phyloP scores from a whole-genome alignment of 257 asterid species.

The Scutellaria barbata region DNA sequence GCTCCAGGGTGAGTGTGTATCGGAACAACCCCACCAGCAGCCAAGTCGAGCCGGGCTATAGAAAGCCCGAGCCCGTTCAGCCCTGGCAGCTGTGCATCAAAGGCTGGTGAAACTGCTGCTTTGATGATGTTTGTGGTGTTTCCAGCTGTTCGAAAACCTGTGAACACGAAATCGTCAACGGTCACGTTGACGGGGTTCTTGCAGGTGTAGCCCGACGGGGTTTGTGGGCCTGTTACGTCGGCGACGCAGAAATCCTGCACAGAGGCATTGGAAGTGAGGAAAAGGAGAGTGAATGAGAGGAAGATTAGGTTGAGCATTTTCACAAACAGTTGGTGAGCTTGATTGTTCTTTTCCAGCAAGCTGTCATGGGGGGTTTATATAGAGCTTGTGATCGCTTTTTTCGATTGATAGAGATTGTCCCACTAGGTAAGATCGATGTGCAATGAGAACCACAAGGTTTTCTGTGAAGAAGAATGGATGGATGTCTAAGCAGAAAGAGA shows the following conservation, averaged over 20 bases:
- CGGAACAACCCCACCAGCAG: slow-evolving; percentile 63
- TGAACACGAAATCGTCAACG: slow-evolving; percentile 52
- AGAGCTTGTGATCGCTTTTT: slow-evolving; percentile 10
- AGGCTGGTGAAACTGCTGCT: slow-evolving; percentile 71
- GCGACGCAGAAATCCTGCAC: slow-evolving; percentile 79
- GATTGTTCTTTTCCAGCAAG: neutral
- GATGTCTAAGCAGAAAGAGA: slow-evolving; percentile 18
- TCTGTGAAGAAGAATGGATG: slow-evolving; percentile 27
- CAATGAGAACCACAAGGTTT: slow-evolving; percentile 37
- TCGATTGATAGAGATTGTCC: neutral
- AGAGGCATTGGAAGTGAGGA: slow-evolving; percentile 45
- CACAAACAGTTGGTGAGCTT: neutral
- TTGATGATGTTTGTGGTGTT: slow-evolving; percentile 73
- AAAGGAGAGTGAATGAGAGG: slow-evolving; percentile 37
- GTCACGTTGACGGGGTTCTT: slow-evolving; percentile 57
- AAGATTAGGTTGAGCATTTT: slow-evolving; percentile 48
- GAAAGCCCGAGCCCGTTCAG: slow-evolving; percentile 79
- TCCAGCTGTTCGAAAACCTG: slow-evolving; percentile 56
- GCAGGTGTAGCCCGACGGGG: slow-evolving; percentile 75
- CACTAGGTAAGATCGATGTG: neutral
- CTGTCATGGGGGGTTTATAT: slow-evolving; percentile 26
- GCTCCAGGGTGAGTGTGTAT: slow-evolving; percentile 88
- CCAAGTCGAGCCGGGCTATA: slow-evolving; percentile 68
- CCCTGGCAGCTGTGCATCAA: slow-evolving; percentile 72
- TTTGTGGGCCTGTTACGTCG: slow-evolving; percentile 48